Evolutionary conservation across 306 rosid species (phyloP), one percentile per base, ranked within the genome.

Genomic region (Corylus americana): DNA sequence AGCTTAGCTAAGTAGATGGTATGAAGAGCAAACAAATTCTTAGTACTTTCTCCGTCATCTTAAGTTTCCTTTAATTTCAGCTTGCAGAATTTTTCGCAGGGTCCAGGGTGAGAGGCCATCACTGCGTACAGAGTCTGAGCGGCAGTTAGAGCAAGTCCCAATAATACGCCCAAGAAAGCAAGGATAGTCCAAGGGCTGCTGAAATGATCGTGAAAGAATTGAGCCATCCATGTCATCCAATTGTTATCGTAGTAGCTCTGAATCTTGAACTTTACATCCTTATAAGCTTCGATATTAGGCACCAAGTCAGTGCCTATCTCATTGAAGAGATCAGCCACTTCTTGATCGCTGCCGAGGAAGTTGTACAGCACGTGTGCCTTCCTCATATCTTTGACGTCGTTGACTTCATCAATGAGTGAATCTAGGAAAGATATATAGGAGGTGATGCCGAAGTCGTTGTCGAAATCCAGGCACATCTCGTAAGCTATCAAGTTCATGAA

Each of bases 281-380:
- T 1, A 57, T 71, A 63, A 31, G 69, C 48, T 12, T 27, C 79
- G 37, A 8, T 4, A 50, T 20, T 7, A 4, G 71, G 85, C 25
- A 79, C 77, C 75, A 85, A 66, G 59, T 83, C 81, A 3, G 80
- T 55, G 45, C 79, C 66, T 11, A 87, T 55, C 64, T 59, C 73
- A n/a, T 87, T 87, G 71, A 87, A 89, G 27, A 89, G 85, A 0
- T 61, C 0, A 20, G 88, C 82, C 76, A 85, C 88, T 3, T 83
- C 86, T 35, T 83, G 29, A 49, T 89, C 88, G 35, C 90, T 85
- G 5, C 90, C 89, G 13, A 80, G 78, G 0, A 7, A 59, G 35
- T 86, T 86, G 29, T 17, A n/a, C 12, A 90, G 77, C 25, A 90
- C 54, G 0, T 3, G 6, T 10, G 81, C 61, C 1, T 59, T 49